phyloP scores from a whole-genome alignment of 306 rosid species.

The Vigna nakashimae region DNA sequence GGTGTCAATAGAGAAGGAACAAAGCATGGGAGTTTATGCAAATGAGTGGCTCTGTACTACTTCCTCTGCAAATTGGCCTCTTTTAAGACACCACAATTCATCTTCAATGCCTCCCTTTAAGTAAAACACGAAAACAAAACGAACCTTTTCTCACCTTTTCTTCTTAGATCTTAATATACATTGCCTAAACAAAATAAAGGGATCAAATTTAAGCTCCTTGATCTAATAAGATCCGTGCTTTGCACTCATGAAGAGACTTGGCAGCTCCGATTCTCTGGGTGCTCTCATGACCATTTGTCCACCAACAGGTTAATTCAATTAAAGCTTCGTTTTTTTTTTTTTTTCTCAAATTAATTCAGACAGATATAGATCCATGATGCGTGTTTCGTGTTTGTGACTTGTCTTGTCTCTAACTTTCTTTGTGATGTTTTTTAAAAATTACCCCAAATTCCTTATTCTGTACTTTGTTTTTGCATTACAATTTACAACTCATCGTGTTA shows the following conservation, averaged over 20 bases:
- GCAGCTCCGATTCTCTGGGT: conserved; percentile 75
- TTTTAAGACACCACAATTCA: conserved; percentile 48
- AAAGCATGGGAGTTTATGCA: conserved; percentile 43
- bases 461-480: conserved; percentile 26
- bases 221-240: conserved; percentile 50
- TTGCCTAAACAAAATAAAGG: conserved; percentile 22
- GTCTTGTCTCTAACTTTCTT: conserved; percentile 33
- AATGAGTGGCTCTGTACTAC: conserved; percentile 38
- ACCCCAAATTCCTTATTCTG: not conserved
- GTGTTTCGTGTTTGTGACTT: conserved; percentile 23
- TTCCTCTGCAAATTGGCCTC: conserved; percentile 53
- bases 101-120: conserved; percentile 50
- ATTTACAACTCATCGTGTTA: conserved; percentile 23
- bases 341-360: conserved; percentile 41
- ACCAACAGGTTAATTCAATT: conserved; percentile 52
- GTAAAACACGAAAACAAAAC: conserved; percentile 12
- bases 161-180: conserved; percentile 46
- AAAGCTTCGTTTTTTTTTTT: not conserved
- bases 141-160: conserved; percentile 30
- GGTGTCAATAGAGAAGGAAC: conserved; percentile 43
- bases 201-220: conserved; percentile 36
- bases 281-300: conserved; percentile 79
- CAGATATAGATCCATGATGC: conserved; percentile 41
- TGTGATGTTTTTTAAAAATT: not conserved
- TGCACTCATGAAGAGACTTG: conserved; percentile 75